phyloP scores from a whole-genome alignment of 495 filamentous ascomycete species.

The Penicillium subrubescens region DNA sequence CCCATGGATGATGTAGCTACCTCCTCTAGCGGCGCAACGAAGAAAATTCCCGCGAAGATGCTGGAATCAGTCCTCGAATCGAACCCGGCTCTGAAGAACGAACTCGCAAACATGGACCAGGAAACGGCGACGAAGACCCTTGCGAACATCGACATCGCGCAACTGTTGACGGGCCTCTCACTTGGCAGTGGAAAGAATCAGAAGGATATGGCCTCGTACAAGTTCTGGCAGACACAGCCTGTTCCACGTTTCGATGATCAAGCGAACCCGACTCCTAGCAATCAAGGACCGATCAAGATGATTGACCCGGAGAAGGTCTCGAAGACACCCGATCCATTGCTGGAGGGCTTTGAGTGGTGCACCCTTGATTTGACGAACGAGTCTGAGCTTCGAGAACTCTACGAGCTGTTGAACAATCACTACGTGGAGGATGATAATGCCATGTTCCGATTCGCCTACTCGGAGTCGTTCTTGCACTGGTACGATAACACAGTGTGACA shows the following conservation, averaged over 20 bases:
- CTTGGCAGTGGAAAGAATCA: conserved; percentile 73
- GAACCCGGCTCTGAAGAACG: conserved; percentile 54
- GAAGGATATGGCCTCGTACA: conserved; percentile 95
- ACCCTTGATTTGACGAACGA: conserved; percentile 80
- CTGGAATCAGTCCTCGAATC: conserved; percentile 48
- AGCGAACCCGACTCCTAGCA: conserved; percentile 34
- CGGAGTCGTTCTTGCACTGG: conserved; percentile 85
- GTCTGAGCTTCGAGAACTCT: conserved; percentile 75
- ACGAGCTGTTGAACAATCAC: conserved; percentile 84
- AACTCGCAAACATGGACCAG: conserved; percentile 47
- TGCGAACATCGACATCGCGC: conserved; percentile 70
- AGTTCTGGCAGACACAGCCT: conserved; percentile 97
- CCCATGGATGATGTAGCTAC: not conserved
- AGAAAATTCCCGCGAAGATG: conserved; percentile 45
- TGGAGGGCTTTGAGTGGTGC: conserved; percentile 90
- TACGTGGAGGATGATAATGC: conserved; percentile 96
- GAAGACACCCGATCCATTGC: conserved; percentile 62
- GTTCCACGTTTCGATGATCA: conserved; percentile 77
- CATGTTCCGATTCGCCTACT: conserved; percentile 98
- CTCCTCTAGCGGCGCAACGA: conserved; percentile 29
- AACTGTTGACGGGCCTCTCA: conserved; percentile 79
- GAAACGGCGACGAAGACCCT: conserved; percentile 62
- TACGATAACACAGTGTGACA: conserved; percentile 35
- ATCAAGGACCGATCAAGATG: conserved; percentile 65
- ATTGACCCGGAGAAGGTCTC: conserved; percentile 76